A percentile compares a stretch with the other conserved stretches of the same genome.
Conservation (phyloP, 805 yeast species). For the Wickerhamiella brachini region DNA sequence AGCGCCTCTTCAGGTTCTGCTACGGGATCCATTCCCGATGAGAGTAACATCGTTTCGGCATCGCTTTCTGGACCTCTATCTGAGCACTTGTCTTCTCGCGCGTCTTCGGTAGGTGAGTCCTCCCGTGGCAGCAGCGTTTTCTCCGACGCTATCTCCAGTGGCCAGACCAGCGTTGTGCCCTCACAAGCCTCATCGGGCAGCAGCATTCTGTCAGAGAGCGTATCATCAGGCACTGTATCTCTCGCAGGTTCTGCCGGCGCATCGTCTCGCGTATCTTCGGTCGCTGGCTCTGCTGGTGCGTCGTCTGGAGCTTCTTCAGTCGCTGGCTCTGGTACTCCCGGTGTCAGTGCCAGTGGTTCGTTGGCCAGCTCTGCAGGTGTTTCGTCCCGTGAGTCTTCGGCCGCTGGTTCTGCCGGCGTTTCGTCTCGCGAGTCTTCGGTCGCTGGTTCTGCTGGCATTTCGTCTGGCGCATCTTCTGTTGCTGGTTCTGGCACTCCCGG, state of each 20-base stretch:
- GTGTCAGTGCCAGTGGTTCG: background rate
- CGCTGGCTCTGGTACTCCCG: background rate
- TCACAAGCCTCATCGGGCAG: too few relatives aligned
- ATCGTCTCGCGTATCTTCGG: background rate
- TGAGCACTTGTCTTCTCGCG: background rate
- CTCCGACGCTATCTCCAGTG: too few relatives aligned
- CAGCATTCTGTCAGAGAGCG: too few relatives aligned
- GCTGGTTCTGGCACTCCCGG: background rate
- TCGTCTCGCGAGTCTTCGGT: background rate
- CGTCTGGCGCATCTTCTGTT: background rate
- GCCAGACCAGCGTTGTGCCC: too few relatives aligned
- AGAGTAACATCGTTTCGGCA: background rate
- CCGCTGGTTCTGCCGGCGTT: background rate
- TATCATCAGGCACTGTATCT: too few relatives aligned
- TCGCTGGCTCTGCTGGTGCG: background rate
- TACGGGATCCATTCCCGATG: too few relatives aligned
- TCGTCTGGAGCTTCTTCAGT: background rate
- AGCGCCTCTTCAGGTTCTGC: too few relatives aligned
- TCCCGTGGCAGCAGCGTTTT: background rate
- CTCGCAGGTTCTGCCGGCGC: background rate
- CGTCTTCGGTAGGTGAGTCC: background rate
- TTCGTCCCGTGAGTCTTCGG: background rate
- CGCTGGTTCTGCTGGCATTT: background rate
- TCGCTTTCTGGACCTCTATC: background rate
- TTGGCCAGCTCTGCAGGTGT: too few relatives aligned